Evolutionary conservation across 805 yeast species (phyloP).

Genomic region (Yarrowia phangngaensis): DNA sequence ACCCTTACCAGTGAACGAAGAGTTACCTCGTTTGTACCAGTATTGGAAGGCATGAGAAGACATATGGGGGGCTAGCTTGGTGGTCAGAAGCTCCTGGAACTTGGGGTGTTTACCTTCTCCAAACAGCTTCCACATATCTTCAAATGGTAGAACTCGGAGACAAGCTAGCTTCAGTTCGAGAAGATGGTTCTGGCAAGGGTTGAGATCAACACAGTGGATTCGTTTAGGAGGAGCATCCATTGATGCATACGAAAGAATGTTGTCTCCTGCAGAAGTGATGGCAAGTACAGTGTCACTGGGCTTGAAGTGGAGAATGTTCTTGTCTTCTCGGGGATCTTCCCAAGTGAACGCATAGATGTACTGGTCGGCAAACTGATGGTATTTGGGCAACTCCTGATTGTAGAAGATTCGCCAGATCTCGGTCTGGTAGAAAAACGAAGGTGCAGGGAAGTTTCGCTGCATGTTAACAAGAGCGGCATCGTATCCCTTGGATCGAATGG

Average conservation of each 20-base stretch:
- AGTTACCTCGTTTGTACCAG: slow-evolving; percentile 64
- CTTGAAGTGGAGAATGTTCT: slow-evolving; percentile 56
- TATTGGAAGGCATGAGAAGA: slow-evolving; percentile 79
- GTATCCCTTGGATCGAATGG: slow-evolving; percentile 53
- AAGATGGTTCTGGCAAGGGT: slow-evolving; percentile 78
- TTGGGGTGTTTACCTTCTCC: slow-evolving; percentile 66
- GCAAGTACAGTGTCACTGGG: slow-evolving; percentile 71
- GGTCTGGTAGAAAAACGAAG: slow-evolving; percentile 72
- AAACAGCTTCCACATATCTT: slow-evolving; percentile 68
- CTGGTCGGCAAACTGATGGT: slow-evolving; percentile 69
- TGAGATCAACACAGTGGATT: slow-evolving; percentile 80
- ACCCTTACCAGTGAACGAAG: slow-evolving; percentile 62
- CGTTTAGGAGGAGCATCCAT: slow-evolving; percentile 68
- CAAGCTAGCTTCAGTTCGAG: slow-evolving; percentile 75
- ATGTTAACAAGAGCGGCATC: slow-evolving; percentile 67
- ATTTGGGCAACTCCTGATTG: slow-evolving; percentile 64
- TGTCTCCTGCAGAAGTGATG: slow-evolving; percentile 84
- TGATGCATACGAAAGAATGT: slow-evolving; percentile 67
- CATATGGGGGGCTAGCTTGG: slow-evolving; percentile 60
- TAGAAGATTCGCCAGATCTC: slow-evolving; percentile 78
- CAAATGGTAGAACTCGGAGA: slow-evolving; percentile 52
- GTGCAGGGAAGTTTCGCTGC: slow-evolving; percentile 66
- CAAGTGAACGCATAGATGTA: slow-evolving; percentile 85
- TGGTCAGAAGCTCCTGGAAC: slow-evolving; percentile 51
- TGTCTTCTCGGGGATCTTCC: slow-evolving; percentile 87